phyloP scores from a whole-genome alignment of 73 alveolate species.

The Paramecium tetraurelia region DNA sequence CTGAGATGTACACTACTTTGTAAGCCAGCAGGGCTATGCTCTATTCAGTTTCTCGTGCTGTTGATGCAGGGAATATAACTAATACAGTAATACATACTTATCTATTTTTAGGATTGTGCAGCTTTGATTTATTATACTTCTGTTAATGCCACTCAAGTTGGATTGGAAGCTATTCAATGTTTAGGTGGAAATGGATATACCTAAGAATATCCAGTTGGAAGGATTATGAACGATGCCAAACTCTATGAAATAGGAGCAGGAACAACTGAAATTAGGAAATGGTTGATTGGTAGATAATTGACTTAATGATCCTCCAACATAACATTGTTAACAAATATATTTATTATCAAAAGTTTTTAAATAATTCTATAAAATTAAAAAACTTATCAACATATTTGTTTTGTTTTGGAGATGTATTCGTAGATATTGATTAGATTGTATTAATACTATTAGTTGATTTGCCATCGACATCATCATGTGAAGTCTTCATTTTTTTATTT shows the following conservation, averaged over 20 bases:
- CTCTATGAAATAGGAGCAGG: slow-evolving; percentile 96
- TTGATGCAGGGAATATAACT: slow-evolving; percentile 71
- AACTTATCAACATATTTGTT: not conserved
- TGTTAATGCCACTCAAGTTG: slow-evolving; percentile 69
- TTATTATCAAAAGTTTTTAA: not conserved
- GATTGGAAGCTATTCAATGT: slow-evolving; percentile 75
- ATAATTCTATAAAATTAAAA: not conserved
- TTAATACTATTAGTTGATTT: not conserved
- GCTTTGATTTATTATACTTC: slow-evolving; percentile 71
- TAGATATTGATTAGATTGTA: not conserved
- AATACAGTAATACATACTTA: slow-evolving; percentile 19
- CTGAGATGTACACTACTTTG: slow-evolving; percentile 84
- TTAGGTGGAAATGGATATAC: slow-evolving; percentile 88
- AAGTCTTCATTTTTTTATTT: not conserved
- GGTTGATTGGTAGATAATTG: slow-evolving; percentile 61
- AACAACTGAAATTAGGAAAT: slow-evolving; percentile 77
- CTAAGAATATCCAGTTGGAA: slow-evolving; percentile 82
- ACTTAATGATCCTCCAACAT: not conserved
- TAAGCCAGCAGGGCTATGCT: slow-evolving; percentile 77
- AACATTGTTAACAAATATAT: not conserved
- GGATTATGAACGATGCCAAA: slow-evolving; percentile 91
- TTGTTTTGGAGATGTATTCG: not conserved
- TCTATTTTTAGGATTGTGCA: slow-evolving; percentile 72
- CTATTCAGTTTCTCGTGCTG: slow-evolving; percentile 70
- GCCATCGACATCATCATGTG: not conserved